Evolutionary conservation across 768 basidiomycete species (phyloP).

Genomic region (Lyophyllum decastes): DNA sequence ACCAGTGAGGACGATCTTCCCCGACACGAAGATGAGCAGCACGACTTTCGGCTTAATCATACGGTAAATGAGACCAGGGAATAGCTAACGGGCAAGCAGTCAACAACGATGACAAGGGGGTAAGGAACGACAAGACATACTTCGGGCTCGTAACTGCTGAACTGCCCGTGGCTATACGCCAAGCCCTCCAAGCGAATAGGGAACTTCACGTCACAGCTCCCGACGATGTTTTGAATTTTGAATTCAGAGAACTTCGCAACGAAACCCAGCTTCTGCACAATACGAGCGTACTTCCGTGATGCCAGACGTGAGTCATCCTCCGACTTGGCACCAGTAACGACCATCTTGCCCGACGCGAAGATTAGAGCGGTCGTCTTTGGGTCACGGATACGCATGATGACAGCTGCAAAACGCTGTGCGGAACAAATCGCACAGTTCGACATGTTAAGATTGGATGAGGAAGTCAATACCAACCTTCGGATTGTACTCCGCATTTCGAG

Average conservation of each 20-base stretch:
- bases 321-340: constrained; percentile 98
- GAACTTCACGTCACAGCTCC: constrained; percentile 98
- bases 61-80: constrained; percentile 98
- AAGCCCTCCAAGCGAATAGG: constrained; percentile 97
- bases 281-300: constrained; percentile 97
- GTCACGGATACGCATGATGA: constrained; percentile 99
- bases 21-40: constrained; percentile 96
- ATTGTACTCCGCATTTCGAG: constrained; percentile 98
- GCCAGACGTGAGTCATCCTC: constrained; percentile 97
- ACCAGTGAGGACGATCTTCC: constrained; percentile 98
- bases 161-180: constrained; percentile 96
- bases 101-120: constrained; percentile 3
- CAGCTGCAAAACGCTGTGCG: constrained; percentile 97
- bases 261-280: constrained; percentile 99
- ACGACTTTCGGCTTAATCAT: constrained; percentile 99
- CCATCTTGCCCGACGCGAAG: constrained; percentile 99
- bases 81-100: constrained; percentile 58
- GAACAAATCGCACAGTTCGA: constrained; percentile 65
- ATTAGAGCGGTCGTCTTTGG: constrained; percentile 99
- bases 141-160: constrained; percentile 97
- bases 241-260: constrained; percentile 99
- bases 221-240: constrained; percentile 99
- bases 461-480: constrained; percentile 88
- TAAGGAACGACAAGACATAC: constrained; percentile 42
- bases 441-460: constrained; percentile 47